Evolutionary conservation across 2,329 filamentous ascomycete species (phyloP), one percentile per base, ranked within the genome.

Genomic region (Cytospora schulzeri): DNA sequence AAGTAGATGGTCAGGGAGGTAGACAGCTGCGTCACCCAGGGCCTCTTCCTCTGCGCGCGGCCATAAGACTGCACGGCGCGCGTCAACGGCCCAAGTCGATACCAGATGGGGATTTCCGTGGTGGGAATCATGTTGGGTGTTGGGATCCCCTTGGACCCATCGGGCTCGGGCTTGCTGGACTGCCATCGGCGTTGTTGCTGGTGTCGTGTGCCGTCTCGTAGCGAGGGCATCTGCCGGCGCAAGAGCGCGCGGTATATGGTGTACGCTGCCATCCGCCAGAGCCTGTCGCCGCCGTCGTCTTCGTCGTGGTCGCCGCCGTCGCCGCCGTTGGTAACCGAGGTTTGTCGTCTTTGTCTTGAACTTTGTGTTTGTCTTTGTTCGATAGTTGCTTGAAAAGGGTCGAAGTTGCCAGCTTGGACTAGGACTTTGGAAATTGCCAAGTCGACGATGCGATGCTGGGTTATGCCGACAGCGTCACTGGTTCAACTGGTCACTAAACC

Each of bases 1-100:
- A 93, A 82, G 73, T 93, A 97, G 65, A 96, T 92, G 48, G 91
- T 81, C 54, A 97, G 76, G 51, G 90, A 88, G 70, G 86, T 92
- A 68, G 83, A 81, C 66, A 96, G 75, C 79, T 97, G 93, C 12
- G 92, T 96, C n/a, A 84, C 78, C 72, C 92, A 91, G 0, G 94
- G 93, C 57, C 88, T 81, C 57, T 84, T 83, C 59, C 85, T 80
- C 77, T 97, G 92, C 55, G 88, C 85, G 26, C 88, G 84, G 19
- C 85, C 88, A 73, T 95, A 97, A 0, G 82, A 82, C 68, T 82
- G 76, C 24, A 81, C 82, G 0, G 78, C 77, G 38, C 78, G 77
- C 3, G 85, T 86, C 62, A 88, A 64, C 3, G 85, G 85, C 0
- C 85, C 85, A 2, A 88, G 77, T 0, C 85, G 79, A 70, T 83